Evolutionary conservation across 352 stramenopile species (phyloP).

Genomic region (Blastocystis sp.): DNA sequence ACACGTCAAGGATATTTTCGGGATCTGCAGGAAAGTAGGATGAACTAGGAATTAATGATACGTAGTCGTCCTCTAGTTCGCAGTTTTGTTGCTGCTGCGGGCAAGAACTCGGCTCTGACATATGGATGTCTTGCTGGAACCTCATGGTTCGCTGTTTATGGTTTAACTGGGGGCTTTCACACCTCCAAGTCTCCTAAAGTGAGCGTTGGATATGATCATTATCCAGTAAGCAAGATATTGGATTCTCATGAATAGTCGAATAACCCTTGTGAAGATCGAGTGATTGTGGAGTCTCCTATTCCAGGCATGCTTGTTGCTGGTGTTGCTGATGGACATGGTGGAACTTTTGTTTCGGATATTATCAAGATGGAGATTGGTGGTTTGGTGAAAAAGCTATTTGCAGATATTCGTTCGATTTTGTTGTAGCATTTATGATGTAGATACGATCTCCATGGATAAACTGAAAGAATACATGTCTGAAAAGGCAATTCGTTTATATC

Average conservation of each 20-base stretch:
- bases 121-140: not conserved
- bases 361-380: conserved; percentile 47
- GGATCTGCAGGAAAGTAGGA: not conserved
- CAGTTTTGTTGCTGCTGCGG: not conserved
- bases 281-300: conserved; percentile 26
- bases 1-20: not conserved
- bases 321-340: conserved; percentile 33
- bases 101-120: not conserved
- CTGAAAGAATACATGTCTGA: not conserved
- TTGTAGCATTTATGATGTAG: not conserved
- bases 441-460: not conserved
- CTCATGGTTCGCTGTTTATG: conserved; percentile 20
- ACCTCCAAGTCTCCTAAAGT: not conserved
- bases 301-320: conserved; percentile 2
- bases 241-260: conserved; percentile 13
- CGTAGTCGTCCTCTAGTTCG: not conserved
- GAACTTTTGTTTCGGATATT: conserved; percentile 45
- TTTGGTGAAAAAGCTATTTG: conserved; percentile 21
- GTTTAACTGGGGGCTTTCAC: conserved; percentile 3
- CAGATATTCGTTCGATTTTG: not conserved
- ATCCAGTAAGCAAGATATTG: not conserved
- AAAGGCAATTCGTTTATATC: conserved; percentile 9
- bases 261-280: conserved; percentile 44
- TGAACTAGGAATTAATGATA: not conserved
- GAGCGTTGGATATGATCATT: conserved; percentile 38